A percentile compares a stretch with the other conserved stretches of the same genome.
These are phyloP conservation scores for Candida silvicultrix DNA, from an alignment of 805 yeast genomes.

Conservation along the genomic window DNA sequence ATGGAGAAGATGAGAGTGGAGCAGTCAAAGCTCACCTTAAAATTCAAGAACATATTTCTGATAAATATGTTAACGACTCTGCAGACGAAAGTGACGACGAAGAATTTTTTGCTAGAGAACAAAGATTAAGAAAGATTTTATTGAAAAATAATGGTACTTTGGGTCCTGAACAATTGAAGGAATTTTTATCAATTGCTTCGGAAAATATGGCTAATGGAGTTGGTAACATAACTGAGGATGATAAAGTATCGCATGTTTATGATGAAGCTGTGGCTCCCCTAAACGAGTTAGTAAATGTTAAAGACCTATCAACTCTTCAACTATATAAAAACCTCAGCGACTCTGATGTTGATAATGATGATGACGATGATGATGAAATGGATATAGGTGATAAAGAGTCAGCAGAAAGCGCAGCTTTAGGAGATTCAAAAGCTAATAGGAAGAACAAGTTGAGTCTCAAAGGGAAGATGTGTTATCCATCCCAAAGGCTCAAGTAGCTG, in stretches of 20 bases:
- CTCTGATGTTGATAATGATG: background rate
- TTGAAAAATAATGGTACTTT: slow-evolving; percentile 10
- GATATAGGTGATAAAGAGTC: background rate
- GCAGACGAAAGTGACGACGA: slow-evolving; percentile 57
- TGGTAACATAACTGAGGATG: slow-evolving; percentile 2
- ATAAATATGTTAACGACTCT: slow-evolving; percentile 50
- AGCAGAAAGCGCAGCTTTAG: background rate
- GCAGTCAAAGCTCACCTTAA: background rate
- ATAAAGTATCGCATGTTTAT: background rate
- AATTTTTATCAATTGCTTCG: slow-evolving; percentile 2
- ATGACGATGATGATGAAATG: background rate
- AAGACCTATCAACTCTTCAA: no score
- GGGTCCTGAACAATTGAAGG: slow-evolving; percentile 8
- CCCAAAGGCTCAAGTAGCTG: no score
- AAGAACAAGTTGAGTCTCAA: no score
- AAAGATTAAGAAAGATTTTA: slow-evolving; percentile 33
- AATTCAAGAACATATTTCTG: slow-evolving; percentile 31
- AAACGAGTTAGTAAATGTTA: no score
- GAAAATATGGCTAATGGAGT: background rate
- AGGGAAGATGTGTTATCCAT: no score
- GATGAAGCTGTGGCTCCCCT: no score
- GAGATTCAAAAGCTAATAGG: no score
- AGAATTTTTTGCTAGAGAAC: slow-evolving; percentile 52
- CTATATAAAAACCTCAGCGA: no score
- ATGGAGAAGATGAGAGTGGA: slow-evolving; percentile 19